These are phyloP conservation scores for Sequoiadendron giganteum DNA, from an alignment of 75 land plant genomes.

Conservation along the genomic window DNA sequence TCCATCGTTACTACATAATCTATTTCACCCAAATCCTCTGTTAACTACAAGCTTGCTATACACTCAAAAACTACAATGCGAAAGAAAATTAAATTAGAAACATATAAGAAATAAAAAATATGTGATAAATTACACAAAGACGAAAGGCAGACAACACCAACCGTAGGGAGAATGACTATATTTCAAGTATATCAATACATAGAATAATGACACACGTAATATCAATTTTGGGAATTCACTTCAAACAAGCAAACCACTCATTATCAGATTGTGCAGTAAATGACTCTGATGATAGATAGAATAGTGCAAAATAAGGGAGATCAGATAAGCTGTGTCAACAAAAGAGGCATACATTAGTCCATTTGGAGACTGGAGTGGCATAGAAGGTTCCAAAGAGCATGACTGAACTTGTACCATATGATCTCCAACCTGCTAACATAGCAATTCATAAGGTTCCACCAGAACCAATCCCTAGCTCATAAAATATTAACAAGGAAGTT, in stretches of 20 bases:
- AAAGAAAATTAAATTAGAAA: not conserved
- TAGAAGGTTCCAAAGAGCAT: slow-evolving; percentile 39
- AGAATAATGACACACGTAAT: not conserved
- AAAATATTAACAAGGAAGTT: slow-evolving; percentile 1
- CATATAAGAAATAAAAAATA: not conserved
- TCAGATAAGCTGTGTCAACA: not conserved
- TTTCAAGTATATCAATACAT: not conserved
- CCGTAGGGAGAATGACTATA: not conserved
- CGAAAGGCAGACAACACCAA: not conserved
- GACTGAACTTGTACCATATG: slow-evolving; percentile 37
- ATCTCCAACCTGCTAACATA: slow-evolving; percentile 36
- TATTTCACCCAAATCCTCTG: not conserved
- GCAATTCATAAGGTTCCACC: not conserved
- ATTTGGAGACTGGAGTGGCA: slow-evolving; percentile 49
- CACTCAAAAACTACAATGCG: not conserved
- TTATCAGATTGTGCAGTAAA: not conserved
- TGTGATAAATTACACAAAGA: not conserved
- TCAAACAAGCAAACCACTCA: not conserved
- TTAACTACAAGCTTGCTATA: not conserved
- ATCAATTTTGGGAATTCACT: not conserved
- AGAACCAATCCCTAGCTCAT: not conserved
- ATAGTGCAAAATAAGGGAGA: not conserved
- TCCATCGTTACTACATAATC: not conserved
- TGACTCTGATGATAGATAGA: not conserved
- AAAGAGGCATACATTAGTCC: slow-evolving; percentile 51